Base-by-base conservation (phyloP, 78 protist genomes). In the Polysphondylium violaceum region DNA sequence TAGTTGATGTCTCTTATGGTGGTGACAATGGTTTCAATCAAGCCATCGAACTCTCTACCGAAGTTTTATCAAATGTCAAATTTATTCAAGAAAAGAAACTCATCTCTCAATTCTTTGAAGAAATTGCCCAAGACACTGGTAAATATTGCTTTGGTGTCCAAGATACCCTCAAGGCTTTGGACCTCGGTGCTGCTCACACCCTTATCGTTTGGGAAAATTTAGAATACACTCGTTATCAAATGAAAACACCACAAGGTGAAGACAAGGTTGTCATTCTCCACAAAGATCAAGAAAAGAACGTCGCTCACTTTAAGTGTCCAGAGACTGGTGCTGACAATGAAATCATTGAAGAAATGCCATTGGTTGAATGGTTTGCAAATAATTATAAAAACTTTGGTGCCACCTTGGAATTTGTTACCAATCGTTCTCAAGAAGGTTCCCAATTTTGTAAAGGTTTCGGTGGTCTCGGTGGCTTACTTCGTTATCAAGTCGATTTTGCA, bases 21-120 rank as follows among this genome's bases (percentile, higher is more conserved):
- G 98, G 98, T 21, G 99, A 99, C 86, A 96, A 95, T 94, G 99
- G 99, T 31, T 97, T 99, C 98, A 99, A 97, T 95, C 99, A 98
- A 96, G 99, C 99, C 29, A 99, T 99, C 55, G 99, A 99, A 53
- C 78, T 97, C n/a, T 41, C 98, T 2, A 86, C 78, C 2, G 99
- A 99, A 59, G 47, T 79, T 6, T 89, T 99, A 19, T 56, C 95
- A 25, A 93, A 96, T 75, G 99, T 99, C 68, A 98, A 98, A 93
- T 97, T 98, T 68, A 69, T 99, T 31, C 94, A 98, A 86, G 99
- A 99, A 92, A 97, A 99, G 98, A 96, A 97, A 90, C 85, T 99
- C 65, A 88, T 99, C 76, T n/a, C 92, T n/a, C 2, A 55, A 56
- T 99, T 92, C 98, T 98, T 98, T 63, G 99, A 98, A 27, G 97